Evolutionary conservation across 2,329 filamentous ascomycete species (phyloP).

Genomic region (Aspergillus awamori): DNA sequence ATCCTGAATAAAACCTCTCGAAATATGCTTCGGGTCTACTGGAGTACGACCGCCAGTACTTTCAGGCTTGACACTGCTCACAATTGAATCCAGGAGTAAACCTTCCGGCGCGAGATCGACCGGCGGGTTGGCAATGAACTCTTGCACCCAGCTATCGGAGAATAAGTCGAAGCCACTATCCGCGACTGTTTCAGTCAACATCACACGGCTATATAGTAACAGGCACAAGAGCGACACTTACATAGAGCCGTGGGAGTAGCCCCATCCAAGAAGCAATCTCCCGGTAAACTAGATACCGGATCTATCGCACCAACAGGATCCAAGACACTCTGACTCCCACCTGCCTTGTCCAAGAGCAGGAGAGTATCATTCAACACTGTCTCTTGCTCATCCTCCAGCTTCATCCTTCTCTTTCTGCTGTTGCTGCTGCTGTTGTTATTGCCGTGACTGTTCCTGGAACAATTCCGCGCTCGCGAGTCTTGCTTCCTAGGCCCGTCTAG

Average conservation of each 20-base stretch:
- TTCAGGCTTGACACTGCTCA: slow-evolving; percentile 11
- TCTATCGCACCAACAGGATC: background rate
- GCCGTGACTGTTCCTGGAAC: background rate
- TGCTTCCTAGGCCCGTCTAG: background rate
- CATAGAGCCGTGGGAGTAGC: slow-evolving; percentile 19
- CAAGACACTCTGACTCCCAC: background rate
- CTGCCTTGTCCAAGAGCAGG: background rate
- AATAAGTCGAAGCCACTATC: slow-evolving; percentile 27
- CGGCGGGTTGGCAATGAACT: slow-evolving; percentile 27
- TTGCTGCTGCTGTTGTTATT: too few relatives aligned
- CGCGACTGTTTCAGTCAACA: slow-evolving; percentile 10
- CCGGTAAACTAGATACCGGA: background rate
- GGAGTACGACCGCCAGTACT: background rate
- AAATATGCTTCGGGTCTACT: slow-evolving; percentile 7
- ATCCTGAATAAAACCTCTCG: background rate
- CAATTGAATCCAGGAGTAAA: slow-evolving; percentile 18
- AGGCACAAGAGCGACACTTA: background rate
- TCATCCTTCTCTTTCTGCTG: background rate
- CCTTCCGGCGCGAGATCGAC: slow-evolving; percentile 16
- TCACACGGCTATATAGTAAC: background rate
- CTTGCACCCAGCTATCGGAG: slow-evolving; percentile 34
- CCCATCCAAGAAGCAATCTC: background rate
- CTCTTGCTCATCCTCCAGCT: background rate
- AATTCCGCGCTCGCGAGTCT: background rate
- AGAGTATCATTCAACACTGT: background rate